Conservation (phyloP, 2,329 filamentous ascomycete genomes). For the Simplicillium aogashimaense region DNA sequence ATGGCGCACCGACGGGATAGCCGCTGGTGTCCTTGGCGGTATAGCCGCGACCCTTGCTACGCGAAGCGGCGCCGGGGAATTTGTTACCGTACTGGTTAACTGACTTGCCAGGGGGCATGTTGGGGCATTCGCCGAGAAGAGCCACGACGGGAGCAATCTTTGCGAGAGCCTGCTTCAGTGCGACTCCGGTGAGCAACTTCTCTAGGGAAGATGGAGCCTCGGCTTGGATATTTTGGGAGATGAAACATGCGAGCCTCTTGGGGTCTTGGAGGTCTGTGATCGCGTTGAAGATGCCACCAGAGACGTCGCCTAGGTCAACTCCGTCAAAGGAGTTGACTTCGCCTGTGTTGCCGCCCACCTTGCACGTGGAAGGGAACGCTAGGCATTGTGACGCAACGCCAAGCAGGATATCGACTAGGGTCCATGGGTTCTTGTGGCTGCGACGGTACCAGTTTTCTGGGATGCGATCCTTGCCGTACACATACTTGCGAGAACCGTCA, state of each 20-base stretch:
- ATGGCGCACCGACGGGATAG: conserved; percentile 4
- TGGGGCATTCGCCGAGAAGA: conserved; percentile 1
- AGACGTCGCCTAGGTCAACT: conserved; percentile 30
- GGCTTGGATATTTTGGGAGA: conserved; percentile 4
- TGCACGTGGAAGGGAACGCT: conserved; percentile 17
- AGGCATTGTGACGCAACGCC: conserved; percentile 25
- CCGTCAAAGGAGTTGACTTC: conserved; percentile 37
- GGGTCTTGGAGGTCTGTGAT: not conserved
- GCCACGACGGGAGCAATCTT: conserved; percentile 2
- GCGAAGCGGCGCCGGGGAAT: conserved; percentile 1
- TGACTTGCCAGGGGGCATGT: conserved; percentile 5
- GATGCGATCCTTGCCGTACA: conserved; percentile 36
- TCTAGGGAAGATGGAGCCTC: conserved; percentile 6
- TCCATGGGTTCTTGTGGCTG: conserved; percentile 32
- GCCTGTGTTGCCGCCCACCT: conserved; percentile 40
- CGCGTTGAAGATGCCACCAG: conserved; percentile 31
- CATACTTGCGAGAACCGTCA: conserved; percentile 26
- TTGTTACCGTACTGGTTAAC: conserved; percentile 4
- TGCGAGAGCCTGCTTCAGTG: conserved; percentile 1
- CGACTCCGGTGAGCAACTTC: conserved; percentile 2
- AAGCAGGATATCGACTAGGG: conserved; percentile 24
- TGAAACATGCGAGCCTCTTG: not conserved
- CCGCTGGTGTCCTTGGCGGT: conserved; percentile 4
- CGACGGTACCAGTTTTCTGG: conserved; percentile 38
- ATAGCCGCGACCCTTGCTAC: not conserved